A percentile compares a stretch with the other conserved stretches of the same genome.
These are phyloP conservation scores for Ganoderma lingzhi DNA, from an alignment of 1,284 basidiomycete genomes.

Conservation along the genomic window DNA sequence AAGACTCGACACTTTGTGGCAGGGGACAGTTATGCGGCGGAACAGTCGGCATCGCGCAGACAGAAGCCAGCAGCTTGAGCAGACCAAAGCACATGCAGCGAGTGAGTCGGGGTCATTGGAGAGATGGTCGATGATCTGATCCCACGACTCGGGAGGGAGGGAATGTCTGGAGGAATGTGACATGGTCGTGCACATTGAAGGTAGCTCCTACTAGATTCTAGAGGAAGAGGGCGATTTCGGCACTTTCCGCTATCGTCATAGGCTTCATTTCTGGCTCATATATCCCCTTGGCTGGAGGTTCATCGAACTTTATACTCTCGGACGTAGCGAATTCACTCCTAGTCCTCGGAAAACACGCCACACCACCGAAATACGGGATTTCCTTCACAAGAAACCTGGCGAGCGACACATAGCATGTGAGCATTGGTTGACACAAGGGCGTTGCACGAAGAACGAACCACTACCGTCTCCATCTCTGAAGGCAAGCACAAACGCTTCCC, in stretches of 20 bases:
- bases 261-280: no score
- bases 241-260: no score
- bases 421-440: background rate
- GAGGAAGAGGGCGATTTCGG: no score
- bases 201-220: no score
- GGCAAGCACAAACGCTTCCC: background rate
- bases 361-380: background rate
- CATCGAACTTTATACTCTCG: background rate
- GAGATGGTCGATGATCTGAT: slow-evolving; percentile 5
- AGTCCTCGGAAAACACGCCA: background rate
- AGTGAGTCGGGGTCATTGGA: background rate
- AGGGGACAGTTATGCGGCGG: background rate
- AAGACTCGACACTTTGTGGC: background rate
- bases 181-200: background rate
- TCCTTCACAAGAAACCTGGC: background rate
- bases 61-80: slow-evolving; percentile 4
- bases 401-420: background rate
- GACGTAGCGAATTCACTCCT: background rate
- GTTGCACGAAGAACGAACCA: background rate
- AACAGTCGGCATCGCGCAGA: background rate
- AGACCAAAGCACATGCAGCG: background rate
- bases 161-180: background rate
- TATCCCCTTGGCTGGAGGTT: background rate
- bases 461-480: background rate
- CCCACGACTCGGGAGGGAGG: background rate